Evolutionary conservation across 768 basidiomycete species (phyloP).

Genomic region (Tricholoma furcatifolium): DNA sequence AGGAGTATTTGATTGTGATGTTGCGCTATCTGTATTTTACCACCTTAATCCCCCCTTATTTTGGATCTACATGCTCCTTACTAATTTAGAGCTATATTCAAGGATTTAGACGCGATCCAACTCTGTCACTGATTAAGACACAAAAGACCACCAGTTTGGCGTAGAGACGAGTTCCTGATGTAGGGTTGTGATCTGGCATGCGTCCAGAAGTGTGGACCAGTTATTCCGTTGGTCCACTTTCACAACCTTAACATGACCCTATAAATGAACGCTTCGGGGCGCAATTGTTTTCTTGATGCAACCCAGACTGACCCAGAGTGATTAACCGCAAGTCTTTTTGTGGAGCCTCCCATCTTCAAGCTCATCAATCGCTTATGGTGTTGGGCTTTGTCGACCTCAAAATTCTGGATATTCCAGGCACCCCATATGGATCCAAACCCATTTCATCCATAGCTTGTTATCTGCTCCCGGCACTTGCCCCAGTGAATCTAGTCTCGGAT

Average conservation of each 20-base stretch:
- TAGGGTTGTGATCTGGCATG: constrained; percentile 43
- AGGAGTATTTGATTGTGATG: constrained; percentile 64
- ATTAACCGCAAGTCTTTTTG: constrained; percentile 14
- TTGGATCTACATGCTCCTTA: constrained; percentile 41
- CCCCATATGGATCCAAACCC: constrained; percentile 7
- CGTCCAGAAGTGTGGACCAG: constrained; percentile 47
- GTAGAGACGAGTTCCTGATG: constrained; percentile 41
- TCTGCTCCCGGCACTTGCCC: constrained; percentile 8
- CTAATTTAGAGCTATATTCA: constrained; percentile 40
- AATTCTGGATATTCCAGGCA: constrained; percentile 1
- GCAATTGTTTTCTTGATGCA: constrained; percentile 12
- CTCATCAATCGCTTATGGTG: constrained; percentile 13
- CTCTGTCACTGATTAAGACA: constrained; percentile 32
- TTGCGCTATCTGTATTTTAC: constrained; percentile 45
- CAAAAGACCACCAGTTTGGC: constrained; percentile 40
- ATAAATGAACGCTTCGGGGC: constrained; percentile 39
- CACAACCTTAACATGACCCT: constrained; percentile 32
- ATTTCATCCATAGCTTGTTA: constrained; percentile 5
- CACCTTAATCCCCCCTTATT: constrained; percentile 47
- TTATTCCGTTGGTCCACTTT: constrained; percentile 25
- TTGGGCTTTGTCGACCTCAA: constrained; percentile 1
- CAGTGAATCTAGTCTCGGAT: constrained; percentile 8
- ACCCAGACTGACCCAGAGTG: constrained; percentile 9
- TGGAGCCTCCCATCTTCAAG: not conserved
- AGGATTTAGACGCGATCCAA: constrained; percentile 29